Percentiles rank a stretch among this genome's conserved stretches.
phyloP scores from a whole-genome alignment of 805 yeast genomes.

The Komagataella populi region DNA sequence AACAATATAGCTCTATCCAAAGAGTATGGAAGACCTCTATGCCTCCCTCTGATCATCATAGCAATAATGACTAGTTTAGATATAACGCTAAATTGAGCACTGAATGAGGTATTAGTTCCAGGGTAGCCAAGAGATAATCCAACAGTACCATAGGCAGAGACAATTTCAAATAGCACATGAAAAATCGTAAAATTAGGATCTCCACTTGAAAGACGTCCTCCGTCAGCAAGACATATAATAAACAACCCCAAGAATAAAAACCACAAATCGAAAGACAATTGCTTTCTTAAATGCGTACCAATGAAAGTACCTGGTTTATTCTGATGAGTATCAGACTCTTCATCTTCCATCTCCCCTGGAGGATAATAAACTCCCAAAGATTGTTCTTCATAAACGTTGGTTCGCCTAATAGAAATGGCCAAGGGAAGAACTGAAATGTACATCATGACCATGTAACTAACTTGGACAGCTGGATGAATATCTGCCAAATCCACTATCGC shows the following conservation, averaged over 20 bases:
- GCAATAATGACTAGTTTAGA: slow-evolving; percentile 80
- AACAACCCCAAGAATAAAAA: slow-evolving; percentile 78
- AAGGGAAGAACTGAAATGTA: slow-evolving; percentile 92
- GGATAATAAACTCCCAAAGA: slow-evolving; percentile 72
- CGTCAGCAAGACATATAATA: slow-evolving; percentile 78
- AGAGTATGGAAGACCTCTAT: slow-evolving; percentile 89
- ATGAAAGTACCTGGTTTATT: slow-evolving; percentile 43
- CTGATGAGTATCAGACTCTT: slow-evolving; percentile 18
- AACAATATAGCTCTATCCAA: slow-evolving; percentile 89
- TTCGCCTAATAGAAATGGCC: slow-evolving; percentile 91
- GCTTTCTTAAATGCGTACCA: slow-evolving; percentile 81
- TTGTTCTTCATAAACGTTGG: slow-evolving; percentile 96
- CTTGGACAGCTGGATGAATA: slow-evolving; percentile 85
- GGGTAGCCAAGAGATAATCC: slow-evolving; percentile 87
- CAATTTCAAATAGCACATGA: slow-evolving; percentile 69
- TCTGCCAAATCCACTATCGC: slow-evolving; percentile 52
- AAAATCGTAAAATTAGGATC: slow-evolving; percentile 49
- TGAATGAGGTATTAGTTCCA: slow-evolving; percentile 48
- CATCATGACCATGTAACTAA: slow-evolving; percentile 94
- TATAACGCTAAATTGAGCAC: slow-evolving; percentile 54
- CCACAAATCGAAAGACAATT: slow-evolving; percentile 92
- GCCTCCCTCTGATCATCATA: slow-evolving; percentile 89
- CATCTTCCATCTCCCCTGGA: slow-evolving; percentile 17
- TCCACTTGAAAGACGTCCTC: slow-evolving; percentile 35
- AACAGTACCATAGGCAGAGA: slow-evolving; percentile 94